phyloP scores from a whole-genome alignment of 768 basidiomycete genomes.

The Coprinopsis strossmayeri region DNA sequence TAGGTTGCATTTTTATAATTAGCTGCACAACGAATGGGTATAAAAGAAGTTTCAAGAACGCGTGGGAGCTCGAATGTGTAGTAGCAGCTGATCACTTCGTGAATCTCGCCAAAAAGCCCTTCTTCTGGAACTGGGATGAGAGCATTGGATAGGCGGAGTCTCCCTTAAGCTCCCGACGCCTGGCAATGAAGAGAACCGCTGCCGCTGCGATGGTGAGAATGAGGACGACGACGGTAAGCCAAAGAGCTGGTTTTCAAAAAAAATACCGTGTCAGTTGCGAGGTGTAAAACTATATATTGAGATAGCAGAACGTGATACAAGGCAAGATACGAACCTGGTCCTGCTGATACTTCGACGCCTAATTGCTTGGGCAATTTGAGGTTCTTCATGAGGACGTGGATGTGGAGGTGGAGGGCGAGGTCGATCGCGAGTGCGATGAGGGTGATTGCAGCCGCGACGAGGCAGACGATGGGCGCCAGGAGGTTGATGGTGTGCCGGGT shows the following conservation, averaged over 20 bases:
- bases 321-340: slow-evolving; percentile 6
- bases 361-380: background rate
- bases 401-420: slow-evolving; percentile 44
- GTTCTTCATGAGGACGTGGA: background rate
- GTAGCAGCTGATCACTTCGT: background rate
- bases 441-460: slow-evolving; percentile 62
- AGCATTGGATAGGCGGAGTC: slow-evolving; percentile 5
- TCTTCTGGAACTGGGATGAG: slow-evolving; percentile 2
- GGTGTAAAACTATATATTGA: too few species aligned
- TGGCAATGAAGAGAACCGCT: slow-evolving; percentile 8
- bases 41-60: background rate
- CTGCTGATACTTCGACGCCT: background rate
- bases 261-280: too few species aligned
- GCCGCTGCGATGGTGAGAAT: background rate
- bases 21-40: background rate
- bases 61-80: too few species aligned
- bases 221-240: slow-evolving; percentile 12
- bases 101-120: slow-evolving; percentile 3
- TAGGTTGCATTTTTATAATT: too few species aligned
- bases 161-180: slow-evolving; percentile 6
- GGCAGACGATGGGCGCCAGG: slow-evolving; percentile 58
- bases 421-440: slow-evolving; percentile 73
- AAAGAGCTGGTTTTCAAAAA: too few species aligned
- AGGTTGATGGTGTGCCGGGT: slow-evolving; percentile 47
- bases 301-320: too few species aligned